Conservation (phyloP, 108 stramenopile genomes). For the Skeletonema costatum region DNA sequence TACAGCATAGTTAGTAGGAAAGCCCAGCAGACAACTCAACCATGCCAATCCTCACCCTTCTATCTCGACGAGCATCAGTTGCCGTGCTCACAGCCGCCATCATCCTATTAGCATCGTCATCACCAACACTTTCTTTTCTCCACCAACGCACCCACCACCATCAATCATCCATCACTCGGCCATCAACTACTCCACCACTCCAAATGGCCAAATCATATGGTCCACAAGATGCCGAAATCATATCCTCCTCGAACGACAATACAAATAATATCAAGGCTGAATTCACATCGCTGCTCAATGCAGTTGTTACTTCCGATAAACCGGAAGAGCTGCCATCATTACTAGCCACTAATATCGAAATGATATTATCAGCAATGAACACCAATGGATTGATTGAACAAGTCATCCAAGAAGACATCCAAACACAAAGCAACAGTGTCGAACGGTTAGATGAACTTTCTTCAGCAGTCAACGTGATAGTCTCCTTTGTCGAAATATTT, state of each 20-base stretch:
- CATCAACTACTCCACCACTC: background rate
- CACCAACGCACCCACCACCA: background rate
- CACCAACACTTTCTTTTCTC: background rate
- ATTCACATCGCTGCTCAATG: slow-evolving; percentile 11
- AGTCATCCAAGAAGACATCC: slow-evolving; percentile 30
- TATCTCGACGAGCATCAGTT: too few species aligned
- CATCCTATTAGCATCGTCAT: background rate
- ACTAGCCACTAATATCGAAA: slow-evolving; percentile 25
- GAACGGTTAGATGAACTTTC: slow-evolving; percentile 33
- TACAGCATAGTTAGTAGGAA: too few species aligned
- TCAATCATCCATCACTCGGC: background rate
- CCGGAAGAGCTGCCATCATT: slow-evolving; percentile 27
- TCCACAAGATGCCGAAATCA: slow-evolving; percentile 14
- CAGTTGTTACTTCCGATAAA: background rate
- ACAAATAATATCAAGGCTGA: slow-evolving; percentile 8
- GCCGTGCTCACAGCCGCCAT: too few species aligned
- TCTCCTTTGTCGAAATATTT: slow-evolving; percentile 74
- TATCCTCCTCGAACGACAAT: background rate
- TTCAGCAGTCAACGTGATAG: slow-evolving; percentile 54
- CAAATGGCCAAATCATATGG: slow-evolving; percentile 7
- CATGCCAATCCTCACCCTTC: too few species aligned
- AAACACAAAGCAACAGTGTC: background rate
- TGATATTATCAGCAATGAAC: slow-evolving; percentile 17
- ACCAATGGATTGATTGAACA: slow-evolving; percentile 19
- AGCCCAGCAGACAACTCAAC: too few species aligned